Evolutionary conservation across 2,329 filamentous ascomycete genomes (phyloP), one percentile per base, ranked within the genome.

Genomic region (Neopestalotiopsis rosae): DNA sequence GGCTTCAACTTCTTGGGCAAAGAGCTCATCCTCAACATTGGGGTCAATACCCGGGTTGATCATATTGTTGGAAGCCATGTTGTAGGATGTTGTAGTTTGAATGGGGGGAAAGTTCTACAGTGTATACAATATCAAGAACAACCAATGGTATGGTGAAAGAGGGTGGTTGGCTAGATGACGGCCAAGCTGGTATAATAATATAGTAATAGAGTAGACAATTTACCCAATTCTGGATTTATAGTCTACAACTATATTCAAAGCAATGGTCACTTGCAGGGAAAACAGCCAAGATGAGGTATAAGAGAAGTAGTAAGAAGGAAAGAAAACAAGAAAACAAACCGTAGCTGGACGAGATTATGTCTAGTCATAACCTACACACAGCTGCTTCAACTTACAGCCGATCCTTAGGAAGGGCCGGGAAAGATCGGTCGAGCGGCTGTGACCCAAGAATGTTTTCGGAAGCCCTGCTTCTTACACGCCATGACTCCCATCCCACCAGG

Each of bases 1-100:
- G 74, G 92, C 90, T 76, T 92, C 90, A 70, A 98, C 94, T 80
- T 99, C 96, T 74, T 92, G 88, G 77, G 90, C 87, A 83, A 92
- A 97, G 77, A 91, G 84, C 76, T 92, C 84, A 70, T 91, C 89
- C 78, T 91, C 89, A 67, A 79, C 74, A 69, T 85, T 83, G 66
- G 86, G 85, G 78, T 89, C 87, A 73, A 89, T 83, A 70, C 87
- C 83, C 73, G 83, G 78, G 78, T 85, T 88, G 68, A 85, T 77
- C 89, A 91, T 91, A 80, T 89, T 90, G 81, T 87, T 87, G 73
- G 86, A 82, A 71, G 88, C 87, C 88, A 90, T 90, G 74, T 83
- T 80, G 45, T 17, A 28, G 30, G 34, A 12, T 28, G 20, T 57
- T 20, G 45, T 52, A n/a, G 40, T 32, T 13, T 32, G 52, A 13